Base-by-base conservation (phyloP, 768 basidiomycete genomes). In the Termitomyces sp. region DNA sequence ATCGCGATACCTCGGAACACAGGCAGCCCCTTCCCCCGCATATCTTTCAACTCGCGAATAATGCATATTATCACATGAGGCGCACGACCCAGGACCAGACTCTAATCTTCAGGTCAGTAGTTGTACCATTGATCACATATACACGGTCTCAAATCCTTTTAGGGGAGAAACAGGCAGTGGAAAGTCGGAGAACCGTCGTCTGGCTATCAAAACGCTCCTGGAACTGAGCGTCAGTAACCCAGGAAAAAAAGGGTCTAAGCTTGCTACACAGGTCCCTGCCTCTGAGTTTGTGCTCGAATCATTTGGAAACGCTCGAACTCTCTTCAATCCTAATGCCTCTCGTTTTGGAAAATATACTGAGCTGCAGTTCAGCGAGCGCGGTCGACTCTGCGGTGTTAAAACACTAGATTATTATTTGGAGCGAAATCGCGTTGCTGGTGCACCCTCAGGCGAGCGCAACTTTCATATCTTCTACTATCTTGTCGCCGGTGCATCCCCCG, bases 391-490 rank as follows among this genome's bases (percentile, higher is more conserved):
- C 48, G 97, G 97, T 61, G 78, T 93, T 69, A 98, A 98, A 73
- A 95, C 94, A 0, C 86, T 98, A 62, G 95, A 98, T 69, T 98
- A 99, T 75, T 96, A 96, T 73, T 82, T 99, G 54, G 94, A 98
- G 71, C 80, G 91, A 55, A 91, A 88, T 65, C 86, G 95, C 11
- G 93, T 98, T n/a, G 83, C 93, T 6, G 85, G 86, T 22, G 84
- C 91, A 0, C 91, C 93, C 0, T 91, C 88, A 0, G 95, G 94
- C 56, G 95, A 99, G 72, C 85, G 95, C 12, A 98, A 97, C 64
- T 98, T 98, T 70, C 95, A 99, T 72, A 94, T 96, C 37, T 97
- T 98, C 73, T 98, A 98, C 70, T 97, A 97, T 71, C 84, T 99
- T 67, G 86, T 95, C 59, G 89, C 93, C 0, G 96, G 97, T 27